Percentiles rank a stretch among this genome's conserved stretches.
Conservation (phyloP, 2,329 filamentous ascomycete genomes). For the Trichoderma sp. region DNA sequence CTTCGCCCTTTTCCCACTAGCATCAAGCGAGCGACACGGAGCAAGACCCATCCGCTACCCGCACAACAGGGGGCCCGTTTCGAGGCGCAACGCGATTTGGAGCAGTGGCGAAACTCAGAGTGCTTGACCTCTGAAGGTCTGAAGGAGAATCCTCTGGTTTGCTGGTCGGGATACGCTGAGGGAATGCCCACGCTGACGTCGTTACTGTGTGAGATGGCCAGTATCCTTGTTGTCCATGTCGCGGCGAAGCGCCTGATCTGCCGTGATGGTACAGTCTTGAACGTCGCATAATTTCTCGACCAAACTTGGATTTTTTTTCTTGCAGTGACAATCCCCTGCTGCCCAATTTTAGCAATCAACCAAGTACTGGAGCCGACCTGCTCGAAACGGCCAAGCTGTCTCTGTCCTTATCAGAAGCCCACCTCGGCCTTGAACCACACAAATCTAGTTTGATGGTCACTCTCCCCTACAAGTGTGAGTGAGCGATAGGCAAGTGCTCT, state of each 20-base stretch:
- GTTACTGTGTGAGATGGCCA: neutral
- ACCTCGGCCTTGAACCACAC: neutral
- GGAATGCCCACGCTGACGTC: neutral
- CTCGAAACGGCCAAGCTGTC: neutral
- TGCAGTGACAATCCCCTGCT: neutral
- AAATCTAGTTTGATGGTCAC: neutral
- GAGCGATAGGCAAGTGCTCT: neutral
- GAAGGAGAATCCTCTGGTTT: neutral
- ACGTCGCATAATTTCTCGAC: neutral
- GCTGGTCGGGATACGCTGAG: neutral
- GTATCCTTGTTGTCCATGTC: neutral
- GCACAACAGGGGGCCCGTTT: constrained; percentile 1
- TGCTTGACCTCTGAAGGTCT: neutral
- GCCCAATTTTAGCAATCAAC: neutral
- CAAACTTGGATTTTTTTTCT: neutral
- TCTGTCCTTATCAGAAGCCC: neutral
- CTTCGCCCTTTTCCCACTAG: neutral
- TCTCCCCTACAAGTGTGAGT: neutral
- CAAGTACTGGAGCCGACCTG: neutral
- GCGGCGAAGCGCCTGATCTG: neutral
- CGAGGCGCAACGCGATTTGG: neutral
- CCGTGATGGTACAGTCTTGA: neutral
- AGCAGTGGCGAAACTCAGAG: constrained; percentile 3
- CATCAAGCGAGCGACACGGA: neutral
- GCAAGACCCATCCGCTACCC: neutral